Base-by-base conservation (phyloP, 164 flowering plant species). In the Houttuynia cordata region DNA sequence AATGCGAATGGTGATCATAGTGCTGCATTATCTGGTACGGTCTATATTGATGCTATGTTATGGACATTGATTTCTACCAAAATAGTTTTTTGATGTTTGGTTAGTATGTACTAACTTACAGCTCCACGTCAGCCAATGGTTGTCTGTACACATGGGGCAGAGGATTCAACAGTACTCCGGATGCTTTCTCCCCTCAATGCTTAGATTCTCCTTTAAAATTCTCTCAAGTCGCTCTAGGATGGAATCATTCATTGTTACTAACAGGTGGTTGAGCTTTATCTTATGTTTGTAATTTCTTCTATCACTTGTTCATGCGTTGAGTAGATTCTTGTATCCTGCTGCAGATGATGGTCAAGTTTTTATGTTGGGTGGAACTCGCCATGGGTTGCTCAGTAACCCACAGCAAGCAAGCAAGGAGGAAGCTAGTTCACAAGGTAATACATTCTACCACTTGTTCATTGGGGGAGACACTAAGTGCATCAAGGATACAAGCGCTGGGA, bases 1-100 rank as follows among this genome's bases (percentile, higher is more conserved):
- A 21, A n/a, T 71, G 94, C 96, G n/a, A 86, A 83, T 80, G 96
- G 98, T 63, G 97, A 89, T 78, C 96, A 86, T 62, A 92, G 94
- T 73, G 87, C 85, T n/a, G 92, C 96, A 68, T 62, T 86, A 67
- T 81, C 87, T 64, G 76, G 97, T 92, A 61, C 70, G 73, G 73
- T 22, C 42, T 58, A 24, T n/a, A n/a, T 49, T 49, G 1, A 37
- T 37, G 23, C 10, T 57, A n/a, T 13, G 47, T 57, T 20, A 53
- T 23, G 49, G 57, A 37, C 9, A 30, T 17, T 37, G 51, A 24
- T 40, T 58, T 37, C 39, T 40, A 40, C 56, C n/a, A 0, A 14
- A n/a, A 53, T 21, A 24, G 55, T 45, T 56, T 40, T 47, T 21
- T 24, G n/a, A 24, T 57, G 21, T 59, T 42, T 7, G 17, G 49